These are phyloP conservation scores for Tricholoma sp. DNA, from an alignment of 768 basidiomycete genomes.

Conservation along the genomic window DNA sequence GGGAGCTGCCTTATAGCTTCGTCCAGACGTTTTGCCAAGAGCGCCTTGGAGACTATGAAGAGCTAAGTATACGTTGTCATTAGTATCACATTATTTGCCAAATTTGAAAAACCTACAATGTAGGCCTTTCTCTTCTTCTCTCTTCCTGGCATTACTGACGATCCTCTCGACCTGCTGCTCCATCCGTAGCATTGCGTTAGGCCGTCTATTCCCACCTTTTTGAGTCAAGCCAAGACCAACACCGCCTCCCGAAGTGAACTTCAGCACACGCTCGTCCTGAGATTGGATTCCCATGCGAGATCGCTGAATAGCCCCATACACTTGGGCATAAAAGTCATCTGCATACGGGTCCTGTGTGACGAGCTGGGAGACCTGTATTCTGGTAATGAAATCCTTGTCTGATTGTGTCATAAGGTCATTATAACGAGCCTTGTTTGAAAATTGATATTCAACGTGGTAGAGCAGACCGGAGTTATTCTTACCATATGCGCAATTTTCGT, in stretches of 20 bases:
- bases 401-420: conserved; percentile 97
- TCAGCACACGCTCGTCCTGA: conserved; percentile 75
- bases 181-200: conserved; percentile 89
- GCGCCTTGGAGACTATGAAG: conserved; percentile 85
- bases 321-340: conserved; percentile 98
- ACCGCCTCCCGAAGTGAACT: conserved; percentile 79
- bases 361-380: conserved; percentile 97
- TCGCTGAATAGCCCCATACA: conserved; percentile 81
- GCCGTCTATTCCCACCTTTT: conserved; percentile 63
- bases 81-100: neutral
- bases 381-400: conserved; percentile 99
- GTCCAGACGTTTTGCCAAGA: conserved; percentile 88
- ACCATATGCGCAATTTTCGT: conserved; percentile 90
- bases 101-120: conserved; percentile 35
- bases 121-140: conserved; percentile 80
- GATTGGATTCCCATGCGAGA: conserved; percentile 71
- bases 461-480: conserved; percentile 5
- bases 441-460: conserved; percentile 1
- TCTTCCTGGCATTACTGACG: conserved; percentile 82
- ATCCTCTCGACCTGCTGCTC: conserved; percentile 94
- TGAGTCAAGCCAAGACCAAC: conserved; percentile 79
- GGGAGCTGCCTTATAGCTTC: conserved; percentile 95
- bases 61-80: conserved; percentile 31
- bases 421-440: conserved; percentile 64
- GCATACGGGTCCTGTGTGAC: conserved; percentile 96